A percentile compares a stretch with the other conserved stretches of the same genome.
Evolutionary conservation across 257 asterid genomes (phyloP).

Genomic region (Vinca minor): DNA sequence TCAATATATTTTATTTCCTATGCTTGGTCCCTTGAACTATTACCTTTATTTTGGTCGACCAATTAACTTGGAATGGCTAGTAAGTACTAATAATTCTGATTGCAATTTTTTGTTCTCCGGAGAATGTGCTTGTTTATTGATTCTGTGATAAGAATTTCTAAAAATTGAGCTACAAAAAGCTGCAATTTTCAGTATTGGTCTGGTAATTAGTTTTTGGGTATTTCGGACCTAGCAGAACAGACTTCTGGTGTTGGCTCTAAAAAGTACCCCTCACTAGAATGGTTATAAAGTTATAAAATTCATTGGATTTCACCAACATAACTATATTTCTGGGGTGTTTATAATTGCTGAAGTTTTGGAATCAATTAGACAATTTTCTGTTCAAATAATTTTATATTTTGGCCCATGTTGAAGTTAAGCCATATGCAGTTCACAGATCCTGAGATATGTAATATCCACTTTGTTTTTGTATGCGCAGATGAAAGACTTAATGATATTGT

Average conservation of each 20-base stretch:
- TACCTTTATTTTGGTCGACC: neutral
- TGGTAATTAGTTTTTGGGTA: neutral
- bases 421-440: neutral
- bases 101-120: neutral
- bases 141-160: too few relatives aligned
- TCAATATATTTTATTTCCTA: neutral
- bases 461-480: slow-evolving; percentile 36
- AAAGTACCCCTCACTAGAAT: neutral
- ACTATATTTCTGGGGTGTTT: neutral
- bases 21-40: neutral
- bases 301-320: neutral
- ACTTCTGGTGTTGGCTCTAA: neutral
- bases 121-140: neutral
- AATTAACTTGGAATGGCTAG: neutral
- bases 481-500: slow-evolving; percentile 94
- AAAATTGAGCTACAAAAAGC: neutral
- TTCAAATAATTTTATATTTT: neutral
- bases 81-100: too few relatives aligned
- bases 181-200: neutral
- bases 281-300: neutral
- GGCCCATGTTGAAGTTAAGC: neutral
- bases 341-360: neutral
- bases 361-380: neutral
- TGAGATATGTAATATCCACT: neutral
- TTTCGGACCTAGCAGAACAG: neutral